These are phyloP conservation scores for Annulohypoxylon nitens DNA, from an alignment of 495 filamentous ascomycete species.

Conservation along the genomic window DNA sequence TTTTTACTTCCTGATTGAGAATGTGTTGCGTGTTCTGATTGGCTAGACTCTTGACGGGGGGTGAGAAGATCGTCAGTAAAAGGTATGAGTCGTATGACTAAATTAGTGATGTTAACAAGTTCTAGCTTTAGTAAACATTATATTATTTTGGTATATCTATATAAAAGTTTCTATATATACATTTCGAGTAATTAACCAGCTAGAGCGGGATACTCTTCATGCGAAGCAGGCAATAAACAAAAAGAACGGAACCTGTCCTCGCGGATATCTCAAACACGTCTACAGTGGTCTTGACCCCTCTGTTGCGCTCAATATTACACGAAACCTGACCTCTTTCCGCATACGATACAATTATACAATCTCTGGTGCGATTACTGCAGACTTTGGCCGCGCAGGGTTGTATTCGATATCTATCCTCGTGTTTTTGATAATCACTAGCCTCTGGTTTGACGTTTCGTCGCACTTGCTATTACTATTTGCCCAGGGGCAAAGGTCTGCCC, in stretches of 20 bases:
- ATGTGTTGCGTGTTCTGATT: not conserved
- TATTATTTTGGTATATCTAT: not conserved
- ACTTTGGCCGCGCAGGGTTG: not conserved
- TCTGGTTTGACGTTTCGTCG: slow-evolving; percentile 18
- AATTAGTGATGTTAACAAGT: not conserved
- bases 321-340: not conserved
- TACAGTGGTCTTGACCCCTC: not conserved
- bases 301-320: not conserved
- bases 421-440: slow-evolving; percentile 37
- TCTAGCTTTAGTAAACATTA: not conserved
- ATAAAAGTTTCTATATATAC: not conserved
- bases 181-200: not conserved
- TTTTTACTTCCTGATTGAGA: slow-evolving; percentile 22
- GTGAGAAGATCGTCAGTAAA: not conserved
- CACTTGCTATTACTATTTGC: not conserved
- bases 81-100: not conserved
- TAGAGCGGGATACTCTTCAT: not conserved
- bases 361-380: not conserved
- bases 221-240: not conserved
- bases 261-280: slow-evolving; percentile 1
- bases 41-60: not conserved
- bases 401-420: slow-evolving; percentile 39
- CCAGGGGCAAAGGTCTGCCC: not conserved
- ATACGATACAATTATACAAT: not conserved
- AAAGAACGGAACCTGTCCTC: slow-evolving; percentile 13